Base-by-base conservation (phyloP, 2,329 filamentous ascomycete genomes). In the Grosmannia serpens region DNA sequence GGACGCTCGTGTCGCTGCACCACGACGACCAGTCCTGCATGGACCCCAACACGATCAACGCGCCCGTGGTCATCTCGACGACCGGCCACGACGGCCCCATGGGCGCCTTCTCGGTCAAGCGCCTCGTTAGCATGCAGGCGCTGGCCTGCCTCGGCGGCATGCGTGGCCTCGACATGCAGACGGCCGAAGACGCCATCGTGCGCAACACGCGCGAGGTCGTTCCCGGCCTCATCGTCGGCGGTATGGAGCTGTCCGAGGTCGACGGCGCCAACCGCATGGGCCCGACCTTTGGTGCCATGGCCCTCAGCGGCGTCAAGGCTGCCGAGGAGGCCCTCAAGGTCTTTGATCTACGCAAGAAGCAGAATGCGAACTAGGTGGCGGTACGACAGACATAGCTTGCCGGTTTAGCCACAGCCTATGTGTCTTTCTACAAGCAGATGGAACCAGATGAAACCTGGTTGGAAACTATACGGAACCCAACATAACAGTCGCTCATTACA, bases 21-120 rank as follows among this genome's bases (percentile, higher is more conserved):
- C 88, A 91, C 72, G 87, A 91, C 69, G 88, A 92, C 70, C 90
- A 95, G 76, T 88, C 84, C 62, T 96, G 91, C 86, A 95, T 96
- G 91, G 91, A 96, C 72, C 91, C 91, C 65, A 95, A 94, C 82
- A 96, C 91, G 67, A 95, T 96, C 81, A 96, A 95, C 70, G 89
- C 90, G 0, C 90, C 91, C 1, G 73, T 96, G 60, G 78, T 96
- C 68, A 88, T 96, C 75, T 90, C 86, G 59, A 96, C 91, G 27
- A 96, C 91, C 0, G 91, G 91, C 55, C 91, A 96, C 67, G 91
- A 96, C 64, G 91, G 82, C 0, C 91, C 91, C 20, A 95, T 95
- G 70, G 91, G 91, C 53, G 91, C 91, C 55, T 96, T 96, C 77
- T 88, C 76, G 64, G 91, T 89, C 71, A 96, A 96, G 82, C 84